Base-by-base conservation (phyloP, 208 protist genomes). In the Endotrypanum monterogeii region DNA sequence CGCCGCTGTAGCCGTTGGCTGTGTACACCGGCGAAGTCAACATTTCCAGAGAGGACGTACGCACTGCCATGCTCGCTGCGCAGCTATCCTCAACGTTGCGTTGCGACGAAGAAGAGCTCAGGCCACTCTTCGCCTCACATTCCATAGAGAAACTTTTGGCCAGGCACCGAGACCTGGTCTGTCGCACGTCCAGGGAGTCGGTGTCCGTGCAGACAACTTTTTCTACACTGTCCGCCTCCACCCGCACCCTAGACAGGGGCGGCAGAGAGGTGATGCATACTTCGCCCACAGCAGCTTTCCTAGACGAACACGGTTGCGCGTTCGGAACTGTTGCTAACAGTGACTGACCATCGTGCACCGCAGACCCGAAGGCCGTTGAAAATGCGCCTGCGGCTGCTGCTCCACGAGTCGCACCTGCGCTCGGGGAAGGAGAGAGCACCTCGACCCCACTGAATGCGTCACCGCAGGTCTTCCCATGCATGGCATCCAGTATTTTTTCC, bases 81-180 rank as follows among this genome's bases (percentile, higher is more conserved):
- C 51, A n/a, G 56, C 41, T 57, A 51, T 72, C 50, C 25, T 63
- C 30, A 6, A 12, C 25, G 63, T 58, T 67, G 51, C 57, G 68
- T 44, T 35, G 55, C 20, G 67, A 35, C 28, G 76, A 23, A 35
- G 14, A 8, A 0, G 70, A 61, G 23, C 30, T 46, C 30, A 60
- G 51, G 9, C n/a, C 37, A 20, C 69, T 51, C 23, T 62, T 58
- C 23, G 48, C 7, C 14, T 67, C 76, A 55, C 58, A 37, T 65
- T 69, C 65, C 55, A 68, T 35, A 4, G 71, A 39, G 0, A 67
- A 67, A 32, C 54, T 76, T 55, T 67, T 80, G 44, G 52, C 54
- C 23, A 37, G 52, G n/a, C 28, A 41, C 2, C 41, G 2, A 51
- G 50, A 14, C 57, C 16, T 56, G 18, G n/a, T 44, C 50, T n/a